A percentile compares a stretch with the other conserved stretches of the same genome.
phyloP scores from a whole-genome alignment of 805 yeast genomes.

The Nakazawaea peltata region DNA sequence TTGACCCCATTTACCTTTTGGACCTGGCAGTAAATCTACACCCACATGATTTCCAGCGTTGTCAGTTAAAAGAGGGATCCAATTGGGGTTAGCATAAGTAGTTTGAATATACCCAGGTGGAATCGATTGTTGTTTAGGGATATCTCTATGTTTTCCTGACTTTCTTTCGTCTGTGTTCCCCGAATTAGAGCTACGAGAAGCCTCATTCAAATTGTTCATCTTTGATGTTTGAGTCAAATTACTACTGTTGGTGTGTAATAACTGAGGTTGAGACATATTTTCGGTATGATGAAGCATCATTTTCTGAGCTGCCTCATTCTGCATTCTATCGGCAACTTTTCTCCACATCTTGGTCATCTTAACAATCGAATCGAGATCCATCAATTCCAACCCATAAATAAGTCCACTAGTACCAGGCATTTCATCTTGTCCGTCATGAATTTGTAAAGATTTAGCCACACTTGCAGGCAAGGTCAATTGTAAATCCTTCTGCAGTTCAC shows the following conservation, averaged over 20 bases:
- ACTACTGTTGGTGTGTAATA: conserved; percentile 14
- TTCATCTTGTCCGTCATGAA: conserved; percentile 84
- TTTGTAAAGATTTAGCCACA: conserved; percentile 59
- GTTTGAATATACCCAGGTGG: conserved; percentile 68
- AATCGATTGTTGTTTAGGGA: conserved; percentile 50
- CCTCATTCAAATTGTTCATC: conserved; percentile 2
- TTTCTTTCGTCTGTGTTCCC: neutral
- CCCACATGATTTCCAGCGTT: conserved; percentile 84
- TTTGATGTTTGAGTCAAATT: conserved; percentile 5
- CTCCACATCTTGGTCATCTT: conserved; percentile 81
- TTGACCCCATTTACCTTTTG: conserved; percentile 72
- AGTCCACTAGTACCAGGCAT: conserved; percentile 64
- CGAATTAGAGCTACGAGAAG: neutral
- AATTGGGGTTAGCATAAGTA: conserved; percentile 71
- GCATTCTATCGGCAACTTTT: conserved; percentile 44
- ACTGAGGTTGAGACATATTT: conserved; percentile 12
- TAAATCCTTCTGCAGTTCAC: conserved; percentile 72
- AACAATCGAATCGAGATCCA: conserved; percentile 71
- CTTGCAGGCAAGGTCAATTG: conserved; percentile 65
- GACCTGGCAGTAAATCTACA: conserved; percentile 74
- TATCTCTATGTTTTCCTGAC: conserved; percentile 24
- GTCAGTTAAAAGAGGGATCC: conserved; percentile 89
- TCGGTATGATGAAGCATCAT: conserved; percentile 10
- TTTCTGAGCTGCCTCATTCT: conserved; percentile 15
- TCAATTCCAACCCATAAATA: conserved; percentile 67